Evolutionary conservation across 805 yeast genomes (phyloP).

Genomic region (Kazachstania martiniae): DNA sequence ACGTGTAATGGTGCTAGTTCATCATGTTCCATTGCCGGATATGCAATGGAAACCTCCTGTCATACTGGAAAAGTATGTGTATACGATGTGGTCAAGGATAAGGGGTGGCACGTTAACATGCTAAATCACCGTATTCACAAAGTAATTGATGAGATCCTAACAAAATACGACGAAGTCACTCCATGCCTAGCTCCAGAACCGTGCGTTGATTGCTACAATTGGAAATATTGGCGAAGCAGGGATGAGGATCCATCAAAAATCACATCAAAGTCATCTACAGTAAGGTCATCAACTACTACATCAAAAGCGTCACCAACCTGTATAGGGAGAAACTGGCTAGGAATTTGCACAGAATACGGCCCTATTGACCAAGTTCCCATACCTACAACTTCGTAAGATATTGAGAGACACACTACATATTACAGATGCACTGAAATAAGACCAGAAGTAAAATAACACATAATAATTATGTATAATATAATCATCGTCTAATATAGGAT

Average conservation of each 20-base stretch:
- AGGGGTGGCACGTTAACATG: conserved; percentile 85
- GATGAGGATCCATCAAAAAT: conserved; percentile 23
- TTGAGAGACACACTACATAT: no score
- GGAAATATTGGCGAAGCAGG: conserved; percentile 57
- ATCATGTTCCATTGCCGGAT: conserved; percentile 83
- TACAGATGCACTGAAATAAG: no score
- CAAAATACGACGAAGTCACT: conserved; percentile 68
- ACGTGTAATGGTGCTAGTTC: conserved; percentile 91
- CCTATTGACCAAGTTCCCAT: no score
- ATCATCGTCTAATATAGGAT: no score
- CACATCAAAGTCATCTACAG: conserved; percentile 6
- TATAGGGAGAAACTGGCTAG: conserved; percentile 27
- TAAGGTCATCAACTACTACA: conserved; percentile 13
- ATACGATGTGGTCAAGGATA: conserved; percentile 80
- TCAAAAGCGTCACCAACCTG: conserved; percentile 18
- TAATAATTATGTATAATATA: no score
- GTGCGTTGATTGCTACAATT: conserved; percentile 81
- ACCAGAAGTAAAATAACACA: no score
- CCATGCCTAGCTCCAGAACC: conserved; percentile 65
- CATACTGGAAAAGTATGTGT: conserved; percentile 83
- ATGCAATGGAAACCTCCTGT: conserved; percentile 94
- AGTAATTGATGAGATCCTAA: conserved; percentile 72
- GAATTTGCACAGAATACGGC: conserved; percentile 24
- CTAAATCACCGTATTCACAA: conserved; percentile 84
- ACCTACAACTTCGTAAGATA: no score